phyloP scores from a whole-genome alignment of 805 yeast genomes.

The Lipomyces chichibuensis region DNA sequence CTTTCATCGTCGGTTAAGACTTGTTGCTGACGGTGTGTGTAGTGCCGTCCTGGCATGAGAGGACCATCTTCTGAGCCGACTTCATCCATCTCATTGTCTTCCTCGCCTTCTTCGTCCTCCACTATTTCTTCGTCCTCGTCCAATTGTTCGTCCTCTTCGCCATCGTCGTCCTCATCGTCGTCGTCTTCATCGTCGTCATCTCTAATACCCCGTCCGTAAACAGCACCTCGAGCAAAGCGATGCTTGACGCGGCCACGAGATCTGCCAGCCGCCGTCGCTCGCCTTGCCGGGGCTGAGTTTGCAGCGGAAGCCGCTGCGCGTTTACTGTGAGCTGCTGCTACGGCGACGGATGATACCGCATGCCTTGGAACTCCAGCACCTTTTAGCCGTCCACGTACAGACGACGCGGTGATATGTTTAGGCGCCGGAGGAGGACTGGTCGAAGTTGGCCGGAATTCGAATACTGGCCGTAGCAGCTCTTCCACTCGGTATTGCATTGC shows the following conservation, averaged over 20 bases:
- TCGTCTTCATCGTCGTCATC: slow-evolving; percentile 21
- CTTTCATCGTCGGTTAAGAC: slow-evolving; percentile 34
- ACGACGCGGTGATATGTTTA: slow-evolving; percentile 46
- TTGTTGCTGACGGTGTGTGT: slow-evolving; percentile 32
- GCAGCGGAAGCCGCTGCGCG: slow-evolving; percentile 14
- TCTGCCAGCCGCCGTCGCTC: slow-evolving; percentile 23
- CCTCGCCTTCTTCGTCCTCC: slow-evolving; percentile 19
- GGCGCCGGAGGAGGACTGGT: slow-evolving; percentile 72
- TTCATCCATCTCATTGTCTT: slow-evolving; percentile 15
- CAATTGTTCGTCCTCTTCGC: slow-evolving; percentile 16
- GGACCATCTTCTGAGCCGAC: slow-evolving; percentile 18
- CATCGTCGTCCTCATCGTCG: slow-evolving; percentile 25
- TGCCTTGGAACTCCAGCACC: slow-evolving; percentile 18
- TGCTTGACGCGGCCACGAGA: slow-evolving; percentile 25
- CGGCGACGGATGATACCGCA: slow-evolving; percentile 14
- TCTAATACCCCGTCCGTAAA: slow-evolving; percentile 5
- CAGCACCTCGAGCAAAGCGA: background rate
- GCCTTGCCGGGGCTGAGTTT: slow-evolving; percentile 9
- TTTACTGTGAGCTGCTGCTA: background rate
- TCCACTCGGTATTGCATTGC: slow-evolving; percentile 68
- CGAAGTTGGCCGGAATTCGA: slow-evolving; percentile 59
- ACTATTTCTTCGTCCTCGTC: slow-evolving; percentile 6
- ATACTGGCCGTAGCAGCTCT: slow-evolving; percentile 63
- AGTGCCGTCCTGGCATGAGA: background rate
- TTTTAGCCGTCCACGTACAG: slow-evolving; percentile 32